These are phyloP conservation scores for Didymella sp. DNA, from an alignment of 2,329 filamentous ascomycete genomes.

Conservation along the genomic window DNA sequence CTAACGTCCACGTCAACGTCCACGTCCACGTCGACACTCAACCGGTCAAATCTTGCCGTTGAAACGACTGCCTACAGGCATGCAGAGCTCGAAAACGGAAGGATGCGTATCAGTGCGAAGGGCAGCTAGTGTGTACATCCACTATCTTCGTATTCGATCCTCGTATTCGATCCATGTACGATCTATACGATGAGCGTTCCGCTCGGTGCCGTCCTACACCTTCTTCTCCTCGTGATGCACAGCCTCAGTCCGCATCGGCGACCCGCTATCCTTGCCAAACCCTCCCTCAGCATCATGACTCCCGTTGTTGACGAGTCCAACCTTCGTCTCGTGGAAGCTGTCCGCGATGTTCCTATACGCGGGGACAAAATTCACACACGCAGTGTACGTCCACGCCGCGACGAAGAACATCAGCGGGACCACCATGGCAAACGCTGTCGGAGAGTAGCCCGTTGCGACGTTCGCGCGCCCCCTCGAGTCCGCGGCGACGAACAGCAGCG, in stretches of 20 bases:
- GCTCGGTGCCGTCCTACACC: background rate
- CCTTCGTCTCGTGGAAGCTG: conserved; percentile 55
- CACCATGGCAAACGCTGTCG: conserved; percentile 69
- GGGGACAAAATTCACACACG: conserved; percentile 68
- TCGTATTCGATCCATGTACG: too few relatives aligned
- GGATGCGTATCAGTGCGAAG: too few relatives aligned
- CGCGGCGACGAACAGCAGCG: conserved; percentile 71
- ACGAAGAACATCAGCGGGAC: conserved; percentile 66
- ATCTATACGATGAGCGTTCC: too few relatives aligned
- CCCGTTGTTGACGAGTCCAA: conserved; percentile 52
- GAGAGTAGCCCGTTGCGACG: conserved; percentile 30
- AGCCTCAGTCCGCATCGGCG: conserved; percentile 25
- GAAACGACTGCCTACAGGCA: too few relatives aligned
- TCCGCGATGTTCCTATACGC: conserved; percentile 70
- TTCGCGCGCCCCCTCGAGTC: conserved; percentile 61
- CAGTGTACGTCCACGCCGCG: conserved; percentile 55
- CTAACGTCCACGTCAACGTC: too few relatives aligned
- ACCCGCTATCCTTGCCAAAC: conserved; percentile 21
- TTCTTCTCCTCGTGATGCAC: conserved; percentile 22
- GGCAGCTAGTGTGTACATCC: too few relatives aligned
- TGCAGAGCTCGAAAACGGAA: too few relatives aligned
- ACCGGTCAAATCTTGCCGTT: too few relatives aligned
- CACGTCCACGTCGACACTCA: too few relatives aligned
- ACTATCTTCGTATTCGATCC: too few relatives aligned
- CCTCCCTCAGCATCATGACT: conserved; percentile 44